Conservation (phyloP, 176 grass and related monocot species). For the Hordeum vulgare region MorexV3_pseudomolecules_assembly NC_058520.1:15394582-15395081, state of each 20-base stretch:
- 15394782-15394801: neutral
- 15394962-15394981: neutral
- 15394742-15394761: neutral
- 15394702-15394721: neutral
- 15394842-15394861: neutral
- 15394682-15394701: no score
- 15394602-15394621: no score
- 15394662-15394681: no score
- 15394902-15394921: neutral
- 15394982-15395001: neutral
- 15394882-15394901: neutral
- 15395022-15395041: neutral
- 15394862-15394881: neutral
- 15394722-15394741: neutral
- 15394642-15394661: no score
- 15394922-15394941: neutral
- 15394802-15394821: neutral
- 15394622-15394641: no score
- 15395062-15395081: neutral
- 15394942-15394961: neutral
- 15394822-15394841: neutral
- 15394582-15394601: no score
- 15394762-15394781: neutral
- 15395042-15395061: neutral
- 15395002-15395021: neutral